Conservation (phyloP, 257 asterid genomes). For the Craterostigma plantagineum region DNA sequence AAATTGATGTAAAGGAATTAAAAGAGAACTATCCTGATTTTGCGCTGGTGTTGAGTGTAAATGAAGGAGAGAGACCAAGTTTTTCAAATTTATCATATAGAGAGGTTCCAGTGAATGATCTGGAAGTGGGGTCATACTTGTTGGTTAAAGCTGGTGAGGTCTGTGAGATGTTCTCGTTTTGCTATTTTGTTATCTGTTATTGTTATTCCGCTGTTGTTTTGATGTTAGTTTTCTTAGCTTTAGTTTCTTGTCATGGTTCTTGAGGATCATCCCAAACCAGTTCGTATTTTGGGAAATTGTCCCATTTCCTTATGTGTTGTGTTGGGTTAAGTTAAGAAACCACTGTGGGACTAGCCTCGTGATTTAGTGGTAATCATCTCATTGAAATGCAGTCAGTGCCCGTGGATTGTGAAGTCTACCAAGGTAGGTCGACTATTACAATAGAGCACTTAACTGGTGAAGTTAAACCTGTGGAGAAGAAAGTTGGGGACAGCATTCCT, state of each 20-base stretch:
- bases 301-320: too few relatives aligned
- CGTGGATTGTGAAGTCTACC: constrained; percentile 83
- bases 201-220: too few relatives aligned
- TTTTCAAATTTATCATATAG: constrained; percentile 51
- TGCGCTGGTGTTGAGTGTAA: constrained; percentile 51
- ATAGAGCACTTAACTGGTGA: constrained; percentile 96
- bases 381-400: constrained; percentile 67
- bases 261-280: too few relatives aligned
- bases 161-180: constrained; percentile 15
- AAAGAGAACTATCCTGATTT: constrained; percentile 86
- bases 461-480: constrained; percentile 66
- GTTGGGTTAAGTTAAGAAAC: too few relatives aligned
- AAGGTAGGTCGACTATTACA: constrained; percentile 89
- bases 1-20: constrained; percentile 75
- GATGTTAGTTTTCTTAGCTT: too few relatives aligned
- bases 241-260: too few relatives aligned
- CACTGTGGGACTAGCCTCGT: too few relatives aligned
- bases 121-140: constrained; percentile 63
- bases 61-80: constrained; percentile 31
- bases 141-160: constrained; percentile 99
- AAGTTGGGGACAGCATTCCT: constrained; percentile 82
- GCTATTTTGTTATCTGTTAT: not conserved
- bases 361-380: too few relatives aligned
- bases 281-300: too few relatives aligned
- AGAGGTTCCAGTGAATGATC: constrained; percentile 63